Base-by-base conservation (phyloP, 306 rosid genomes). In the Luffa acutangula region DNA sequence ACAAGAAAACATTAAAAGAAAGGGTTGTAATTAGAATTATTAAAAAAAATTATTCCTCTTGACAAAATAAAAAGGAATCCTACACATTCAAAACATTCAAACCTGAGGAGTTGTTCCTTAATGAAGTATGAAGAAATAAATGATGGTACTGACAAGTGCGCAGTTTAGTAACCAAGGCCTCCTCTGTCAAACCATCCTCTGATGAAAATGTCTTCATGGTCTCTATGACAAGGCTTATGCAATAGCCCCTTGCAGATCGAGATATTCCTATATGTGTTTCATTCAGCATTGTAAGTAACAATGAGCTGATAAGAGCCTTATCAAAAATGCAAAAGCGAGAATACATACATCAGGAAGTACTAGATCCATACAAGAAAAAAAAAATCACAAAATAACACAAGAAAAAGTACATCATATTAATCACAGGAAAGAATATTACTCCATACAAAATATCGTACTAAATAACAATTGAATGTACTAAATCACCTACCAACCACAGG, bases 121-220 rank as follows among this genome's bases (percentile, higher is more conserved):
- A 85, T 76, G 98, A 94, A 21, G 88, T 81, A 74, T 94, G 98
- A 83, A 94, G 82, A 76, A 88, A 92, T 80, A 94, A 85, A 87
- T 92, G 92, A 86, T 94, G 97, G 81, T 89, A 91, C 25, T 78
- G 97, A 84, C 98, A 85, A 76, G 97, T 94, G 67, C 97, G 98
- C 83, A 94, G 94, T 89, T 92, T 94, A 69, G 97, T 80, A 78
- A 94, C 95, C 48, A 88, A 84, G 75, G 98, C 98, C 77, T 92
- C 98, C 82, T 94, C 98, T 66, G 98, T 92, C 91, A 94, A 88
- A 80, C 98, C 93, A 81, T 94, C 98, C 83, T 89, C 92, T 31
- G 89, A 89, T 2, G 88, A 87, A 82, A 83, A 92, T 2, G 97
- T 86, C 90, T 94, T 94, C 98, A 94, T 94, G 67, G 98, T 91